Evolutionary conservation across 78 protist species (phyloP).

Genomic region (Creolimax fragrantissima): DNA sequence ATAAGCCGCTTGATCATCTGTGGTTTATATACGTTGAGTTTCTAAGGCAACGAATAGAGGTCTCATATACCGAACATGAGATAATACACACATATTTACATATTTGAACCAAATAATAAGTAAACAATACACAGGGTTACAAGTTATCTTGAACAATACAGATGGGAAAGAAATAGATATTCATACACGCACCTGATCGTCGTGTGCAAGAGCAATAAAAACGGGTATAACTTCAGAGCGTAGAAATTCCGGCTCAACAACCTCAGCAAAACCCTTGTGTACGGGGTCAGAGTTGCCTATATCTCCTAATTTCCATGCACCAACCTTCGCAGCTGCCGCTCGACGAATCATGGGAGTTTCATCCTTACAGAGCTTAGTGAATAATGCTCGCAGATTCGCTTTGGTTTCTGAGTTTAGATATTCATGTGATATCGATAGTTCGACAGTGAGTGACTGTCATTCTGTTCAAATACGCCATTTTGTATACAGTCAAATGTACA

Average conservation of each 20-base stretch:
- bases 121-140: neutral
- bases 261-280: slow-evolving; percentile 38
- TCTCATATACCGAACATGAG: no score
- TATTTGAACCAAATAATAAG: neutral
- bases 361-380: slow-evolving; percentile 69
- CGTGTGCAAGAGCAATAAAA: slow-evolving; percentile 56
- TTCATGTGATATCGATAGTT: neutral
- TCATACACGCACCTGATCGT: slow-evolving; percentile 59
- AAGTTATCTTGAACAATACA: neutral
- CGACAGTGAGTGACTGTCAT: slow-evolving; percentile 57
- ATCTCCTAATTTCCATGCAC: slow-evolving; percentile 22
- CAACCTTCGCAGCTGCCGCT: slow-evolving; percentile 72
- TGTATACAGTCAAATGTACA: no score
- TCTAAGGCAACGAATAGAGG: no score
- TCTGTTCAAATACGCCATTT: no score
- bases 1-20: no score
- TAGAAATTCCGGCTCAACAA: slow-evolving; percentile 43
- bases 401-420: neutral
- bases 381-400: slow-evolving; percentile 25
- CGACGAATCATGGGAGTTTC: slow-evolving; percentile 92
- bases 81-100: no score
- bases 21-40: no score
- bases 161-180: neutral
- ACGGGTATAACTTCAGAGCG: slow-evolving; percentile 70
- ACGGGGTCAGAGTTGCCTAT: neutral